Percentiles rank a stretch among this genome's conserved stretches.
phyloP scores from a whole-genome alignment of 495 filamentous ascomycete genomes.

The Eremomyces bilateralis region DNA sequence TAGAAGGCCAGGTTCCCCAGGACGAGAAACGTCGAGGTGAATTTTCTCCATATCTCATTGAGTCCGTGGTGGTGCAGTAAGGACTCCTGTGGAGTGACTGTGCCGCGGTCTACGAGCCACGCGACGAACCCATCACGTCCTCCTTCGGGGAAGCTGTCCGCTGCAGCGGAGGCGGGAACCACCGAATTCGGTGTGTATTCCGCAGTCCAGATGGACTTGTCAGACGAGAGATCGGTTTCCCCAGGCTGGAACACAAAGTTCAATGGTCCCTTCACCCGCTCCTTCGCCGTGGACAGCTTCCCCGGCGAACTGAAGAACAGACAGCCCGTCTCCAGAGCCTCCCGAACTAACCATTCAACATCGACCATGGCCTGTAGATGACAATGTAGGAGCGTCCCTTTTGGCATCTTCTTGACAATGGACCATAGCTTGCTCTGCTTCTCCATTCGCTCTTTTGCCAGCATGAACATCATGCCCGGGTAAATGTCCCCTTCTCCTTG shows the following conservation, averaged over 20 bases:
- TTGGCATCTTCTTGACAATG: conserved; percentile 71
- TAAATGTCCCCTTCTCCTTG: conserved; percentile 35
- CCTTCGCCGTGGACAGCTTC: conserved; percentile 26
- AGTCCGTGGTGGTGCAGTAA: conserved; percentile 63
- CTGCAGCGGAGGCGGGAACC: conserved; percentile 39
- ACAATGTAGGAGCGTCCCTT: conserved; percentile 73
- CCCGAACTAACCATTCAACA: conserved; percentile 49
- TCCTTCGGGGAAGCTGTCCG: conserved; percentile 47
- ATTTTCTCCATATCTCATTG: conserved; percentile 61
- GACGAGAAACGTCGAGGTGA: conserved; percentile 43
- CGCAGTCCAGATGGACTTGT: conserved; percentile 34
- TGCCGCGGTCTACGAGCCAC: conserved; percentile 59
- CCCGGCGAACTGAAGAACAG: conserved; percentile 42
- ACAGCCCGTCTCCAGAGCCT: conserved; percentile 48
- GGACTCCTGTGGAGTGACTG: conserved; percentile 46
- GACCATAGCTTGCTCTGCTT: conserved; percentile 60
- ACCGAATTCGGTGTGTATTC: conserved; percentile 33
- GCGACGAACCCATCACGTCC: conserved; percentile 46
- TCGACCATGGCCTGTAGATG: conserved; percentile 84
- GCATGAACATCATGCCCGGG: conserved; percentile 74
- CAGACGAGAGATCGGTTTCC: background rate
- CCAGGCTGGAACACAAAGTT: conserved; percentile 29
- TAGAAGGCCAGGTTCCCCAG: conserved; percentile 59
- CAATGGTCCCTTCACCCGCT: conserved; percentile 25
- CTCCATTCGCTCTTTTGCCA: conserved; percentile 63